Conservation (phyloP, 371 early-diverging fungal species). For the Nematocida displodere region DNA sequence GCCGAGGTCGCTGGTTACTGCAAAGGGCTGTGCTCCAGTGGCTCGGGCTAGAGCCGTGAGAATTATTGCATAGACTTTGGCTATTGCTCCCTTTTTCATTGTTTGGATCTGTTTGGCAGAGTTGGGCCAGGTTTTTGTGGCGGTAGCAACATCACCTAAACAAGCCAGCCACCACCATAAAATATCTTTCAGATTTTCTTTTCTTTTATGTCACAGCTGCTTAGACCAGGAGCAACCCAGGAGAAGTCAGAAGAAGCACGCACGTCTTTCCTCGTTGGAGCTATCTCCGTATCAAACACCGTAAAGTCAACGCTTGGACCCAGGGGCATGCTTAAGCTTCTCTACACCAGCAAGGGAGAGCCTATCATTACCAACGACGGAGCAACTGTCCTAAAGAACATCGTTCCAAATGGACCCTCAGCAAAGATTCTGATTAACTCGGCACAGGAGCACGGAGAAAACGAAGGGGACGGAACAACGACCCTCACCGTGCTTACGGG, state of each 20-base stretch:
- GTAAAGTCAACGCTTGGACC: slow-evolving; percentile 76
- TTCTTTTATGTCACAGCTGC: slow-evolving; percentile 53
- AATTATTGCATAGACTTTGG: not conserved
- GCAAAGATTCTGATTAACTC: slow-evolving; percentile 85
- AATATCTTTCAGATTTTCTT: slow-evolving; percentile 18
- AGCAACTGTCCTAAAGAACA: slow-evolving; percentile 94
- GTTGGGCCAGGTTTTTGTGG: too few relatives aligned
- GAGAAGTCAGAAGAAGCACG: slow-evolving; percentile 62
- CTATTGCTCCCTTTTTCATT: too few relatives aligned
- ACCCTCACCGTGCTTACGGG: slow-evolving; percentile 93
- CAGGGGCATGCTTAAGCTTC: slow-evolving; percentile 80
- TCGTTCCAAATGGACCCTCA: slow-evolving; percentile 89
- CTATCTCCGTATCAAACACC: slow-evolving; percentile 90
- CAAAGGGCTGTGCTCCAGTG: slow-evolving; percentile 62
- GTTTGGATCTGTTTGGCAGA: too few relatives aligned
- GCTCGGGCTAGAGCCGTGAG: not conserved
- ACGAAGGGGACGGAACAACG: slow-evolving; percentile 99
- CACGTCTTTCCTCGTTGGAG: slow-evolving; percentile 75
- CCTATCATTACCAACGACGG: slow-evolving; percentile 97
- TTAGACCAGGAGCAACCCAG: slow-evolving; percentile 62
- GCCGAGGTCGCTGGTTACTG: slow-evolving; percentile 72
- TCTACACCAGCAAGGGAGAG: slow-evolving; percentile 72
- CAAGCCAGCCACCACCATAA: too few relatives aligned
- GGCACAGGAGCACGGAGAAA: slow-evolving; percentile 96
- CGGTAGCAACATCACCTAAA: too few relatives aligned